Conservation (phyloP, 345 rosid genomes). For the Acer saccharum region DNA sequence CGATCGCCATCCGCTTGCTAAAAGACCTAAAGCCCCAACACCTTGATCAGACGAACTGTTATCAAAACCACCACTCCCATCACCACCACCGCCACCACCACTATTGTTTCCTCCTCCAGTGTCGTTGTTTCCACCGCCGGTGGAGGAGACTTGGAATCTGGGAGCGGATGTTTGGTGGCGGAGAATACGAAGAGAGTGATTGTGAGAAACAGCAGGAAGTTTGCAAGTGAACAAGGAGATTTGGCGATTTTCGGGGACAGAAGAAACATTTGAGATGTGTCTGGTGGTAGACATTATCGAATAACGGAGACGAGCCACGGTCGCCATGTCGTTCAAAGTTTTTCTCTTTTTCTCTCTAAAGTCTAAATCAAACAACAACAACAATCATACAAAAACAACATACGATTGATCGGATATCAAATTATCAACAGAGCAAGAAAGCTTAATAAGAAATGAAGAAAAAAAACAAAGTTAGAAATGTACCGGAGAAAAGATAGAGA, state of each 20-base stretch:
- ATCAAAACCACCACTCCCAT: neutral
- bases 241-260: constrained; percentile 23
- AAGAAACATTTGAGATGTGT: constrained; percentile 19
- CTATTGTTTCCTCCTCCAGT: constrained; percentile 20
- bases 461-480: neutral
- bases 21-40: constrained; percentile 62
- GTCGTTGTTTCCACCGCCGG: constrained; percentile 39
- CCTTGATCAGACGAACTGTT: constrained; percentile 7
- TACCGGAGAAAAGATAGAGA: neutral
- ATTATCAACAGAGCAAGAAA: neutral
- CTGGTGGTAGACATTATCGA: neutral
- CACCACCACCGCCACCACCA: constrained; percentile 26
- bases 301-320: constrained; percentile 38
- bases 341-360: neutral
- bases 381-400: neutral
- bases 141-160: constrained; percentile 25
- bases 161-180: constrained; percentile 24
- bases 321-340: constrained; percentile 34
- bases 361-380: neutral
- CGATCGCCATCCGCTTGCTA: constrained; percentile 84
- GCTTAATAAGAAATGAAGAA: neutral
- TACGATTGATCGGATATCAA: neutral
- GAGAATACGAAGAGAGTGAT: constrained; percentile 29
- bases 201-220: constrained; percentile 8
- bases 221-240: constrained; percentile 12